Percentiles rank a stretch among this genome's conserved stretches.
Evolutionary conservation across 257 asterid species (phyloP).

Genomic region (Knoxia roxburghii): DNA sequence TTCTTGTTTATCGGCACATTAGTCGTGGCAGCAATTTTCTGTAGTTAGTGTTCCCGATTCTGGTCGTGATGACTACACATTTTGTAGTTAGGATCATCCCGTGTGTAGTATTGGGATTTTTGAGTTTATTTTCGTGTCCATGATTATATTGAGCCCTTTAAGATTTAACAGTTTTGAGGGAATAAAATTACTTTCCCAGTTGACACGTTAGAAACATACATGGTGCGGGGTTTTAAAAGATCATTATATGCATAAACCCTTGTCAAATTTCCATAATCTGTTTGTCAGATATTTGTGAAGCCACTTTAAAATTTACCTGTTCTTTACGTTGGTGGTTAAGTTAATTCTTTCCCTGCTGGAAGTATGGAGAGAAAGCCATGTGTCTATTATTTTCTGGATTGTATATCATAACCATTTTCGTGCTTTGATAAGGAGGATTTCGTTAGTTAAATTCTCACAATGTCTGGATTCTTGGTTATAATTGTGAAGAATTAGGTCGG

Average conservation of each 20-base stretch:
- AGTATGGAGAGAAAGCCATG: background rate
- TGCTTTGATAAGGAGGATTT: background rate
- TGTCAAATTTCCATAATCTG: background rate
- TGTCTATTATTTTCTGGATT: background rate
- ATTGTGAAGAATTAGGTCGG: background rate
- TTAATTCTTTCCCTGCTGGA: background rate
- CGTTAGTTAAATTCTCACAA: background rate
- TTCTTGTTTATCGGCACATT: background rate
- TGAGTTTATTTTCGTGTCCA: background rate
- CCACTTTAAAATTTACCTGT: background rate
- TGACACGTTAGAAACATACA: background rate
- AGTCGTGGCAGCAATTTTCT: background rate
- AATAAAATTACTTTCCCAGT: too few species aligned
- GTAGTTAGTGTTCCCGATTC: background rate
- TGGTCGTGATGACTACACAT: background rate
- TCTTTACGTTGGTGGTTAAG: background rate
- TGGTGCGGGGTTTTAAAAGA: background rate
- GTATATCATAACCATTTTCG: background rate
- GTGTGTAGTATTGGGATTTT: background rate
- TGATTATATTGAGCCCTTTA: background rate
- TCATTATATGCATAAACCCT: background rate
- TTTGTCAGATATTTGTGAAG: background rate
- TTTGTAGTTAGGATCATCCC: background rate
- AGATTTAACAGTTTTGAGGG: background rate
- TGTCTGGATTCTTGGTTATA: background rate